Evolutionary conservation across 176 grass and related monocot species (phyloP).

Genomic region (Zoysia japonica): DNA sequence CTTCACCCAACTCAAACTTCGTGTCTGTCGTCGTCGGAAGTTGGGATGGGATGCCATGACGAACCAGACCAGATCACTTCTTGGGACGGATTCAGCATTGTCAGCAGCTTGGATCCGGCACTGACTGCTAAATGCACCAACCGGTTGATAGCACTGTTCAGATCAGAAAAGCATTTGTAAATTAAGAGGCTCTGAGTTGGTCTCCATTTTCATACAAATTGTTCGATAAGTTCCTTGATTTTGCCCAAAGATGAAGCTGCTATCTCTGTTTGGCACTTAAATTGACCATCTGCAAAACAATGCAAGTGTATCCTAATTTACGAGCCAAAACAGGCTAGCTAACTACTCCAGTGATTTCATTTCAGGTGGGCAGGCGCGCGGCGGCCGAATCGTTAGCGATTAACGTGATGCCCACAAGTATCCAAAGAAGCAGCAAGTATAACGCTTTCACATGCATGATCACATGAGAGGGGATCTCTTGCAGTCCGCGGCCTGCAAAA

Average conservation of each 20-base stretch:
- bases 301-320: too few species aligned
- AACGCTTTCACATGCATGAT: constrained; percentile 48
- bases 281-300: neutral
- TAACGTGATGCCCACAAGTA: constrained; percentile 42
- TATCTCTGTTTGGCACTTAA: neutral
- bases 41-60: neutral
- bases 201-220: too few species aligned
- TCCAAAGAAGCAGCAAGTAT: constrained; percentile 21
- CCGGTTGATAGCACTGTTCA: neutral
- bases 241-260: neutral
- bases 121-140: neutral
- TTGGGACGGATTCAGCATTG: neutral
- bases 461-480: constrained; percentile 25
- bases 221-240: too few species aligned
- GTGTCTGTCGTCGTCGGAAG: neutral
- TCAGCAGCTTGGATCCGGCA: constrained; percentile 3
- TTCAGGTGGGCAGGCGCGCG: constrained; percentile 30
- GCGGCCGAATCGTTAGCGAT: constrained; percentile 31
- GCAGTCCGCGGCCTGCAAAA: constrained; percentile 3
- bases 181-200: too few species aligned
- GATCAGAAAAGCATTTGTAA: neutral
- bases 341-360: neutral
- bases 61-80: neutral
- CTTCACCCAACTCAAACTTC: too few species aligned
- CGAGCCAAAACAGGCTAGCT: neutral